A percentile compares a stretch with the other conserved stretches of the same genome.
Evolutionary conservation across 192 early-diverging fungal species (phyloP).

Genomic region (Coemansia sp.): DNA sequence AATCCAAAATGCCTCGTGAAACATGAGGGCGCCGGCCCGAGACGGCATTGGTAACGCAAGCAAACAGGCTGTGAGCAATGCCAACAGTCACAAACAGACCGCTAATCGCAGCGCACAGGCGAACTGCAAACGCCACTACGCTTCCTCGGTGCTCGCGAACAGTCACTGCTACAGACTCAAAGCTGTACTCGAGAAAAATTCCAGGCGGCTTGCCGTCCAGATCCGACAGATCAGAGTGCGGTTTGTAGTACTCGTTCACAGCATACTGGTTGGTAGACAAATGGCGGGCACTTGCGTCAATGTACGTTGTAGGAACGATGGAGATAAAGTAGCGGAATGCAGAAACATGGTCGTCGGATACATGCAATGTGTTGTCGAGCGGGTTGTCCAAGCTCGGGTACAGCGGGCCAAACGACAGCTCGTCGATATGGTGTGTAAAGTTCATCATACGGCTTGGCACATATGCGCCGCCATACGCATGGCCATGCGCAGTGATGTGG

Average conservation of each 20-base stretch:
- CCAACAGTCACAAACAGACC: constrained; percentile 76
- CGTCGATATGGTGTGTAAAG: constrained; percentile 91
- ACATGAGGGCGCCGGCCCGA: not conserved
- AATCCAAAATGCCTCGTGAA: not conserved
- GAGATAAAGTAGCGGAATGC: constrained; percentile 88
- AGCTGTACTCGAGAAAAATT: constrained; percentile 88
- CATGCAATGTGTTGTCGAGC: constrained; percentile 76
- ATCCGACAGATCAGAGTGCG: constrained; percentile 2
- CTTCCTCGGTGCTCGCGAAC: constrained; percentile 66
- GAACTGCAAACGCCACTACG: constrained; percentile 71
- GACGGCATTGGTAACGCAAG: not conserved
- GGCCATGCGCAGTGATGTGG: constrained; percentile 86
- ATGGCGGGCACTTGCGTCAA: constrained; percentile 57
- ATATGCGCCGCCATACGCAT: constrained; percentile 78
- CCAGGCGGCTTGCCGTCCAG: constrained; percentile 44
- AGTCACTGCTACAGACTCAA: constrained; percentile 84
- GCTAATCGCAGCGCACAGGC: constrained; percentile 84
- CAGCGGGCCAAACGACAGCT: constrained; percentile 83
- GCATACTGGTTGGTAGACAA: constrained; percentile 94
- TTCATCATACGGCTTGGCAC: constrained; percentile 69
- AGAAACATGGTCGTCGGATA: constrained; percentile 60
- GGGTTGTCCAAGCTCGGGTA: constrained; percentile 89
- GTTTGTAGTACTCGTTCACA: constrained; percentile 75
- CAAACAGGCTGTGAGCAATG: constrained; percentile 53
- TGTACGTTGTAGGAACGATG: constrained; percentile 78